These are phyloP conservation scores for Gynostemma pentaphyllum DNA, from an alignment of 306 rosid species.

Conservation along the genomic window DNA sequence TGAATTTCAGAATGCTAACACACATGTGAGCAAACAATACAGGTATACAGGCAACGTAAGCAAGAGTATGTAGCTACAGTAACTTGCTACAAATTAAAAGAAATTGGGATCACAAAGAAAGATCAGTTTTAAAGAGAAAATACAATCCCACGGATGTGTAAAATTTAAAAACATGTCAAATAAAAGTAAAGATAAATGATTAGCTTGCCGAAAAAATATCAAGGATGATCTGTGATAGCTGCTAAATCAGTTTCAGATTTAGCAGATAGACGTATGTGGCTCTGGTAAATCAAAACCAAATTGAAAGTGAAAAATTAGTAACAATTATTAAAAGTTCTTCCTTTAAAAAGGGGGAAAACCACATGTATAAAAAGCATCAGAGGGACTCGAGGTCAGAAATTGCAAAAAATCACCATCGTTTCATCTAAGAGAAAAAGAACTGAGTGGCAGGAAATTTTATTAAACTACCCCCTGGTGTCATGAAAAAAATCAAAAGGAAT, in stretches of 20 bases:
- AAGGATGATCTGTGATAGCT: neutral
- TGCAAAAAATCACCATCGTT: neutral
- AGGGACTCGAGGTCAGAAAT: neutral
- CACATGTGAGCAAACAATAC: neutral
- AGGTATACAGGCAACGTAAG: neutral
- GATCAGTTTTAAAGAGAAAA: neutral
- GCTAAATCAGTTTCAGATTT: neutral
- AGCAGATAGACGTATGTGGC: neutral
- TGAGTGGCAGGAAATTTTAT: neutral
- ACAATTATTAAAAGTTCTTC: neutral
- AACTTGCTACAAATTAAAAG: neutral
- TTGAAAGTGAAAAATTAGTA: neutral
- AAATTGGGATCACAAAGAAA: neutral
- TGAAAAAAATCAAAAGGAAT: neutral
- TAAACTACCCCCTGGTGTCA: neutral
- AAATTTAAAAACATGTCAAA: neutral
- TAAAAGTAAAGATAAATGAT: neutral
- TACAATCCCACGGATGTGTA: neutral
- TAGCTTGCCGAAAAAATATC: neutral
- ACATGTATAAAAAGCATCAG: neutral
- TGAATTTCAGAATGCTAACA: neutral
- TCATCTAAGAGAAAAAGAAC: neutral
- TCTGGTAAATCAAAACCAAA: neutral
- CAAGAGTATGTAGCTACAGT: neutral
- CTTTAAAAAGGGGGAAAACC: too few species aligned